Conservation (phyloP, 2,329 filamentous ascomycete species). For the Cladophialophora carrionii region DNA sequence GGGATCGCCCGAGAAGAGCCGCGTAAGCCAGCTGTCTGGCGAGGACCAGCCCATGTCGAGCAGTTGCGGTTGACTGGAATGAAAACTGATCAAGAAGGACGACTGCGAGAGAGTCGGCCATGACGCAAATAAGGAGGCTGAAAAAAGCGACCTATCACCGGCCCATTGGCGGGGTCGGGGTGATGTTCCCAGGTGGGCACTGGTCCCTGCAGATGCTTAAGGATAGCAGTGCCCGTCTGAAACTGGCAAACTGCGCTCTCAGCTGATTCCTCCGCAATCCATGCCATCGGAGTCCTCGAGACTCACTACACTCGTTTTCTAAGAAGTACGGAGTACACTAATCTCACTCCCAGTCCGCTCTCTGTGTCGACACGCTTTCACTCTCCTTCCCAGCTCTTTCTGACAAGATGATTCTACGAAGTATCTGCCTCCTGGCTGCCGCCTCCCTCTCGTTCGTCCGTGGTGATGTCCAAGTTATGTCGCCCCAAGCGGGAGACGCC, state of each 20-base stretch:
- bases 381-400: not conserved
- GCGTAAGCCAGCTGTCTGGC: constrained; percentile 46
- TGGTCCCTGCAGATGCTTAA: constrained; percentile 12
- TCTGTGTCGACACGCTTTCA: not conserved
- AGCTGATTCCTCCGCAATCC: constrained; percentile 12
- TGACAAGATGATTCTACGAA: constrained; percentile 33
- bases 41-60: constrained; percentile 44
- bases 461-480: constrained; percentile 60
- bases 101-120: not conserved
- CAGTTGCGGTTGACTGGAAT: constrained; percentile 2
- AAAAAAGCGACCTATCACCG: constrained; percentile 10
- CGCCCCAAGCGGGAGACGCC: constrained; percentile 56
- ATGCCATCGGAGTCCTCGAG: constrained; percentile 12
- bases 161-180: constrained; percentile 9
- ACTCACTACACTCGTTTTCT: constrained; percentile 9
- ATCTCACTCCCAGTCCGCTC: not conserved
- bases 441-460: constrained; percentile 40
- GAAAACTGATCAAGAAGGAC: constrained; percentile 9
- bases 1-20: constrained; percentile 49
- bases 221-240: constrained; percentile 12
- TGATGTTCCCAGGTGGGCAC: not conserved
- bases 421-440: constrained; percentile 24
- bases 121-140: constrained; percentile 21
- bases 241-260: constrained; percentile 21
- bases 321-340: not conserved